Percentiles rank a stretch among this genome's conserved stretches.
Evolutionary conservation across 192 early-diverging fungal genomes (phyloP).

Genomic region (Chytriomyces sp.): DNA sequence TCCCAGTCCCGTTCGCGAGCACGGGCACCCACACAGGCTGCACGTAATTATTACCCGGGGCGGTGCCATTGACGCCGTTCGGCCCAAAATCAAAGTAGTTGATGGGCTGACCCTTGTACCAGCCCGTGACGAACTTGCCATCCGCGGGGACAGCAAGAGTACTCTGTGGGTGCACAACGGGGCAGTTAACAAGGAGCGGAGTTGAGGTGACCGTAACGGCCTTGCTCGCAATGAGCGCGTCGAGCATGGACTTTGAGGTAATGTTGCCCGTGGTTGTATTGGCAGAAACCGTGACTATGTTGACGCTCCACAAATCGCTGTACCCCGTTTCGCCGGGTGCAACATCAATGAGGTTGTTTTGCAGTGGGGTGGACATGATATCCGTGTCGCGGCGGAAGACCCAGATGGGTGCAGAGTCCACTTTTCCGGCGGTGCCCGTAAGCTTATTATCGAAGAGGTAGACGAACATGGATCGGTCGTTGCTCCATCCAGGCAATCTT

Average conservation of each 20-base stretch:
- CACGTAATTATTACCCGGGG: too few relatives aligned
- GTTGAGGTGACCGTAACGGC: conserved; percentile 3
- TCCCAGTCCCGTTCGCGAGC: too few relatives aligned
- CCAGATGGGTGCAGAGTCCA: conserved; percentile 8
- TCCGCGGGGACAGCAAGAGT: conserved; percentile 13
- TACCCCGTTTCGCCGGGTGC: conserved; percentile 18
- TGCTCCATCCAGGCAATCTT: conserved; percentile 13
- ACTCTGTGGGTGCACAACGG: conserved; percentile 21
- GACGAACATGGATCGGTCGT: neutral
- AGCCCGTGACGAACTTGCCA: conserved; percentile 10
- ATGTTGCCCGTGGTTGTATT: neutral
- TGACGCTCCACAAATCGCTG: conserved; percentile 21
- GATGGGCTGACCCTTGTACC: conserved; percentile 3
- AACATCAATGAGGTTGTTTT: conserved; percentile 17
- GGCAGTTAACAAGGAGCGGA: conserved; percentile 15
- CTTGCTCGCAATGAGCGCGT: neutral
- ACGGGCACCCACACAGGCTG: too few relatives aligned
- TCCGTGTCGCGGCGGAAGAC: conserved; percentile 16
- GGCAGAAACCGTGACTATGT: neutral
- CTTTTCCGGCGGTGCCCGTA: neutral
- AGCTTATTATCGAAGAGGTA: neutral
- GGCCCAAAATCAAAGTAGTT: conserved; percentile 29
- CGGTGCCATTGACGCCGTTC: conserved; percentile 6
- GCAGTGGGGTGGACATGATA: conserved; percentile 9
- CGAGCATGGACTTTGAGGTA: neutral